Base-by-base conservation (phyloP, 345 rosid species). In the Gossypium australe region DNA sequence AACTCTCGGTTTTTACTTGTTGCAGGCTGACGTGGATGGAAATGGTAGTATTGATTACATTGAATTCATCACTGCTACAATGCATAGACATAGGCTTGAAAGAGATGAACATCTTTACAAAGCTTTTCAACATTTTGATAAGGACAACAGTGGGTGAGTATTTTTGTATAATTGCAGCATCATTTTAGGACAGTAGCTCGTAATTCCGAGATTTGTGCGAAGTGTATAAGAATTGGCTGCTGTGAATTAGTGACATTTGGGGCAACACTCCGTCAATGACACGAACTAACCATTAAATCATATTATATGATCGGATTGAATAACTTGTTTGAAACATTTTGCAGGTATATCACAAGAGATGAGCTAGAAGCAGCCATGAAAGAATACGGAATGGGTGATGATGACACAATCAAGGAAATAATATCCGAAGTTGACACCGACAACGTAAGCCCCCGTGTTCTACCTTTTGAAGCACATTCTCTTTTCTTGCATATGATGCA, bases 1-100 rank as follows among this genome's bases (percentile, higher is more conserved):
- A 43, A 44, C 60, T 20, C 1, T 16, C 75, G n/a, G 18, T n/a
- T 59, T 34, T 66, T 47, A 58, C 7, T 11, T 52, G 48, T 68
- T 75, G 66, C 84, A 92, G 97, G 96, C 97, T 80, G 97, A 92
- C 83, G 93, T 89, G 71, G 97, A 94, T 82, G 96, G 94, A 70
- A 89, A 94, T 73, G 97, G 97, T 27, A 77, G 84, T 2, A 94
- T 94, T 5, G 97, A 94, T 76, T 90, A 92, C 85, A 89, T 88
- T 9, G 97, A 92, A 80, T 94, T 94, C 56, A 86, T 92, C 48
- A 83, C 98, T 17, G 94, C 94, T 1, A 92, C 97, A 52, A 90
- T 94, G 98, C 97, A 92, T 77, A 90, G 87, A 80, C 87, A 92
- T 80, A 87, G 84, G 82, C 84, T 90, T 38, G 97, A 90, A 82